These are phyloP conservation scores for Catharanthus roseus DNA, from an alignment of 257 asterid species.

Conservation along the genomic window DNA sequence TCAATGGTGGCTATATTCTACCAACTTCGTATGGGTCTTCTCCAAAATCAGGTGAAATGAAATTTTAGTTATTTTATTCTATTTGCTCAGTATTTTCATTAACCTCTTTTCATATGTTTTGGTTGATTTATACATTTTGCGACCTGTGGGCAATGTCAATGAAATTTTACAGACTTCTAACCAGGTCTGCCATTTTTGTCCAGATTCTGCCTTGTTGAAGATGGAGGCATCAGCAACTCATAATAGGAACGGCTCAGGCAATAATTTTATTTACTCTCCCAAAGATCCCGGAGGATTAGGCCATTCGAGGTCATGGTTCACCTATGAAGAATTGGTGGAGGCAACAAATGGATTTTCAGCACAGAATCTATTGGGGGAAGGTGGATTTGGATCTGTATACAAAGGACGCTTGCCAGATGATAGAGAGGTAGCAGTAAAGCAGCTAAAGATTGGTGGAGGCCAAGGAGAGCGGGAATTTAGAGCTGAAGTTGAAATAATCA, in stretches of 20 bases:
- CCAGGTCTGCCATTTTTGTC: conserved; percentile 20
- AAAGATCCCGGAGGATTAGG: conserved; percentile 60
- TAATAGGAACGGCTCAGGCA: conserved; percentile 38
- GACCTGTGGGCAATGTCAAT: not conserved
- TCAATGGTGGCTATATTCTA: conserved; percentile 46
- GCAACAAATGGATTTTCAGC: conserved; percentile 74
- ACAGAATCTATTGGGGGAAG: conserved; percentile 75
- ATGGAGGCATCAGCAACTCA: conserved; percentile 38
- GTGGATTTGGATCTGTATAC: conserved; percentile 92
- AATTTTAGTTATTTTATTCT: conserved; percentile 4
- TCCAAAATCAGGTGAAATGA: conserved; percentile 62
- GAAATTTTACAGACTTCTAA: conserved; percentile 9
- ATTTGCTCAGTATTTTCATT: not conserved
- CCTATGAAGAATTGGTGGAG: conserved; percentile 57
- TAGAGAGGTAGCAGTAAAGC: conserved; percentile 86
- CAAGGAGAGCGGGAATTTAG: conserved; percentile 94
- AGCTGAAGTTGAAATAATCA: conserved; percentile 92
- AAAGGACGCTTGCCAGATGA: conserved; percentile 77
- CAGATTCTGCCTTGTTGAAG: conserved; percentile 59
- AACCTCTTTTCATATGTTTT: conserved; percentile 2
- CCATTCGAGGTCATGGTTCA: conserved; percentile 63
- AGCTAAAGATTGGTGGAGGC: conserved; percentile 64
- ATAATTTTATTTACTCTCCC: conserved; percentile 37
- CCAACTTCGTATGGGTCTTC: conserved; percentile 52
- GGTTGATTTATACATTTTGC: not conserved